phyloP scores from a whole-genome alignment of 306 rosid species.

The Heteromeles arbutifolia region DNA sequence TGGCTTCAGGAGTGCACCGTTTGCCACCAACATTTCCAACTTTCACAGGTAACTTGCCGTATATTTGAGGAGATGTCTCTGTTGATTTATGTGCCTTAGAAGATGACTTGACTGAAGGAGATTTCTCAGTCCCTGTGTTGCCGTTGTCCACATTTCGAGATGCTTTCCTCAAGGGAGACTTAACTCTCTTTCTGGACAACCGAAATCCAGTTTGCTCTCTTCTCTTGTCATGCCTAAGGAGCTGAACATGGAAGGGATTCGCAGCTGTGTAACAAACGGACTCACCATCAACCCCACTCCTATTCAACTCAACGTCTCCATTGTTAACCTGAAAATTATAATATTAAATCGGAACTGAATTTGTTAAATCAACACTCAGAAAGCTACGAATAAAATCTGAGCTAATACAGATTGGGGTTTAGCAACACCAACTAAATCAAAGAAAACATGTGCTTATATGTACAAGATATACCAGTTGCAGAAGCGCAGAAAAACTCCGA shows the following conservation, averaged over 20 bases:
- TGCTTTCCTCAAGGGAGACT: conserved; percentile 47
- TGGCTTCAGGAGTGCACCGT: conserved; percentile 63
- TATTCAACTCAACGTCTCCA: conserved; percentile 60
- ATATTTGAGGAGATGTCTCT: conserved; percentile 26
- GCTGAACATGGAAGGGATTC: conserved; percentile 64
- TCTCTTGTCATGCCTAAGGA: conserved; percentile 38
- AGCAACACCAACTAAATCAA: background rate
- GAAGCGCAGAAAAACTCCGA: conserved; percentile 85
- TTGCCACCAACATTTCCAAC: conserved; percentile 39
- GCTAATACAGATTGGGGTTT: background rate
- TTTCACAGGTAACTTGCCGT: conserved; percentile 49
- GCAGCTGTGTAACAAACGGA: conserved; percentile 53
- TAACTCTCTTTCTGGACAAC: conserved; percentile 44
- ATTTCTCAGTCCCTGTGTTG: conserved; percentile 23
- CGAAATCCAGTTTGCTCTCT: conserved; percentile 19
- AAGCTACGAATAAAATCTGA: background rate
- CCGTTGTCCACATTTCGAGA: conserved; percentile 21
- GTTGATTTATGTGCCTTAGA: conserved; percentile 21
- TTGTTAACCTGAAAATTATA: conserved; percentile 70
- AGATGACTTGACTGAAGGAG: conserved; percentile 24
- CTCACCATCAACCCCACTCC: conserved; percentile 31
- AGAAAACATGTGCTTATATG: background rate
- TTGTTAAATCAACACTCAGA: background rate
- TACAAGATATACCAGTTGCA: conserved; percentile 65
- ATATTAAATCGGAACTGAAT: background rate